These are phyloP conservation scores for Castanea crenata DNA, from an alignment of 306 rosid species.

Conservation along the genomic window DNA sequence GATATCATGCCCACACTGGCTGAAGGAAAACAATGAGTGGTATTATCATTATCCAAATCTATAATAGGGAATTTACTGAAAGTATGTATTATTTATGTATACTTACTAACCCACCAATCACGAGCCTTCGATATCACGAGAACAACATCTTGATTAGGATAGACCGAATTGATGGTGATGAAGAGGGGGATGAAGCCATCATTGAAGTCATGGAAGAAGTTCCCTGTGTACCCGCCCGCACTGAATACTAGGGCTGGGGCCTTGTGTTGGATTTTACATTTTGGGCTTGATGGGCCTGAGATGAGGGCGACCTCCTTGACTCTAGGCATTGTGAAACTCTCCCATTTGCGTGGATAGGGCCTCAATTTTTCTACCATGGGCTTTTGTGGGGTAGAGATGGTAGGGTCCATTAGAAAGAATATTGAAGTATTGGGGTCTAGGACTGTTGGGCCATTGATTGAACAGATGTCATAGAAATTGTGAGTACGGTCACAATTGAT, in stretches of 20 bases:
- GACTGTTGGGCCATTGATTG: background rate
- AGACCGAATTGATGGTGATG: conserved; percentile 29
- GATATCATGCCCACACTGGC: conserved; percentile 46
- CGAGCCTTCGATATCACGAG: conserved; percentile 40
- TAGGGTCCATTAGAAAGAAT: too few species aligned
- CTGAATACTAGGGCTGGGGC: conserved; percentile 24
- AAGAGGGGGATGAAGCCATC: conserved; percentile 47
- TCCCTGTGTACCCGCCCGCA: conserved; percentile 42
- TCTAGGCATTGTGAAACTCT: background rate
- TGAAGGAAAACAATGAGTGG: conserved; percentile 44
- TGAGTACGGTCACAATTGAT: background rate
- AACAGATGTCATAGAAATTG: background rate
- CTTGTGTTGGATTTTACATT: too few species aligned
- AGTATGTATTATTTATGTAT: conserved; percentile 11
- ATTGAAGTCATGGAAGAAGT: conserved; percentile 53
- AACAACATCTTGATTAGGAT: conserved; percentile 9
- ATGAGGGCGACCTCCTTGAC: background rate
- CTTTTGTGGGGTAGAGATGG: background rate
- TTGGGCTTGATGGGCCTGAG: too few species aligned
- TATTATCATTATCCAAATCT: conserved; percentile 37
- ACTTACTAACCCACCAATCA: conserved; percentile 48
- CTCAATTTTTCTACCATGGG: conserved; percentile 3
- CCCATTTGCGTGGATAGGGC: conserved; percentile 12
- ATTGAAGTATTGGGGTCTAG: conserved; percentile 3
- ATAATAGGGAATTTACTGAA: conserved; percentile 39